A percentile compares a stretch with the other conserved stretches of the same genome.
Evolutionary conservation across 1,284 basidiomycete genomes (phyloP).

Genomic region (Papiliotrema flavescens): DNA sequence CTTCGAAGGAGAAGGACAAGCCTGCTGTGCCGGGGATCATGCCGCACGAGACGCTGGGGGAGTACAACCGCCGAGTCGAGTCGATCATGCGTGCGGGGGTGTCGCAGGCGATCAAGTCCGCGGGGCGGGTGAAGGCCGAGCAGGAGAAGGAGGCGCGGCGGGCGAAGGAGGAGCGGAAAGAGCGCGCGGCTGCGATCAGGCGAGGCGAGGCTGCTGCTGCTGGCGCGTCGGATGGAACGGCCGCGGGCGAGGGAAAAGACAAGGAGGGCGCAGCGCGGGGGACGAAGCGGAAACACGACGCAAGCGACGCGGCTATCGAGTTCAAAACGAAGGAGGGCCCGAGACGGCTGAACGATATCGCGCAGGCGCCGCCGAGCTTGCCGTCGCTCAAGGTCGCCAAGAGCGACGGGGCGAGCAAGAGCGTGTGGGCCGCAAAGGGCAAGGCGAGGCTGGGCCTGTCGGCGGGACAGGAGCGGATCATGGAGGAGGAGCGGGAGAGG

Average conservation of each 20-base stretch:
- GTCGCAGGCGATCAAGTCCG: slow-evolving; percentile 41
- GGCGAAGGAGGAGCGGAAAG: slow-evolving; percentile 14
- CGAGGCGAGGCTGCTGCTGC: slow-evolving; percentile 6
- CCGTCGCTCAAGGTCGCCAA: slow-evolving; percentile 20
- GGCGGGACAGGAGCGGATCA: slow-evolving; percentile 40
- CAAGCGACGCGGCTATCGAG: slow-evolving; percentile 1
- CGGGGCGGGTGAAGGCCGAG: slow-evolving; percentile 25
- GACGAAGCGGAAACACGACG: slow-evolving; percentile 5
- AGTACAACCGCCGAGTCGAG: slow-evolving; percentile 47
- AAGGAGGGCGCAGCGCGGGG: not conserved
- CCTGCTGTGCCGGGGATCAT: slow-evolving; percentile 15
- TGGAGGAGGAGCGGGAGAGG: slow-evolving; percentile 44
- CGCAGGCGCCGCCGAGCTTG: slow-evolving; percentile 38
- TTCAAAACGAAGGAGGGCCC: slow-evolving; percentile 18
- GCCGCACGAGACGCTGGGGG: slow-evolving; percentile 35
- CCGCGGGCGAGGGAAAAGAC: slow-evolving; percentile 1
- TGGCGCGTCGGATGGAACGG: not conserved
- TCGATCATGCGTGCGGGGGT: slow-evolving; percentile 38
- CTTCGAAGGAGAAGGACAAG: slow-evolving; percentile 1
- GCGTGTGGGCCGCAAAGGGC: slow-evolving; percentile 21
- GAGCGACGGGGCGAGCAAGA: slow-evolving; percentile 1
- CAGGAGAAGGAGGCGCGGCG: slow-evolving; percentile 16
- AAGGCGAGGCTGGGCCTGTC: slow-evolving; percentile 19
- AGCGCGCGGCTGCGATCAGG: not conserved
- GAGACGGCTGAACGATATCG: slow-evolving; percentile 36